Base-by-base conservation (phyloP, 2,329 filamentous ascomycete species). In the Epichloe brachyelytri region DNA sequence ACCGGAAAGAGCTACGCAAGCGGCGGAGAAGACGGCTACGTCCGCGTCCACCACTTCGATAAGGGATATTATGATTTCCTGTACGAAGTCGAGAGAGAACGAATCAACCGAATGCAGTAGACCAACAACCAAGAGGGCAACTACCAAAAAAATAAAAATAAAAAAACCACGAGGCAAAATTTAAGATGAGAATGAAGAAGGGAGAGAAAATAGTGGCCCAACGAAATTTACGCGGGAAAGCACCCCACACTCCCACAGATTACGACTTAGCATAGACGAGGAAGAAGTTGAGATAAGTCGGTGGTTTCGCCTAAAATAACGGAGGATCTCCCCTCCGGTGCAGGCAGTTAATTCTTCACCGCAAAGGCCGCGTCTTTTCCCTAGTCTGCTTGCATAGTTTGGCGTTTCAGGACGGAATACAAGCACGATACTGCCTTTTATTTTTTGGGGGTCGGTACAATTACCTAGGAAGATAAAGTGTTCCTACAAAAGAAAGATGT, bases 21-120 rank as follows among this genome's bases (percentile, higher is more conserved):
- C 64, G 93, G 93, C 61, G 91, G 90, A 72, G 93, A 98, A 75
- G 93, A 98, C 71, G 93, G 93, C 64, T 98, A 98, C 74, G 91
- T 98, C 58, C 87, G 93, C 65, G 85, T 97, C 60, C 93, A 98
- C 74, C 88, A 95, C 72, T 98, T 98, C 72, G 93, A 98, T 75
- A 95, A 95, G 78, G 81, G 85, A 56, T 98, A 96, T 78, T 97
- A 93, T 69, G 93, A 98, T 71, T 98, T 98, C 75, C 81, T 86
- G 77, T 98, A 95, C 71, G 93, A 98, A 78, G 93, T 97, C 55
- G 93, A 98, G 82, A 79, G 90, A 70, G 90, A 96, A 75, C 71
- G 75, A 57, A 65, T 70, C 62, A 78, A 77, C 70, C 68, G 65
- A 51, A 56, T 66, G 63, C 61, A 68, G 61, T 67, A 64, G 54